These are phyloP conservation scores for Solanum ossicruentum DNA, from an alignment of 257 asterid species.

Conservation along the genomic window DNA sequence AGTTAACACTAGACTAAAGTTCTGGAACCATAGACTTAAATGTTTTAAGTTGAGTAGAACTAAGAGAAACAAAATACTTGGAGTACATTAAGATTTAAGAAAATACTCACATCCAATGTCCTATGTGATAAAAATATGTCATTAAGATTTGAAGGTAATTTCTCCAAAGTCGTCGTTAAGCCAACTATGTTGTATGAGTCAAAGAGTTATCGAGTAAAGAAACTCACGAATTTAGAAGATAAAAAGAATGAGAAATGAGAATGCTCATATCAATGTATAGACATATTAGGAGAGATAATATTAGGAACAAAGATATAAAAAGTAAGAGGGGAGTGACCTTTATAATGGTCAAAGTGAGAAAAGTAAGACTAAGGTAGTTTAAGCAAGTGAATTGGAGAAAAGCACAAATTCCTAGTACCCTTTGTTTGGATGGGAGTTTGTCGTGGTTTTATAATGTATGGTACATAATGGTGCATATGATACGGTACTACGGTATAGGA, in stretches of 20 bases:
- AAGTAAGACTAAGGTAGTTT: neutral
- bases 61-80: neutral
- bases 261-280: neutral
- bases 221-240: neutral
- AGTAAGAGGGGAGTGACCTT: neutral
- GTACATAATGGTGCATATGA: too few relatives aligned
- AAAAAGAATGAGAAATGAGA: neutral
- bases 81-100: neutral
- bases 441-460: too few relatives aligned
- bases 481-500: too few relatives aligned
- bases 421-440: too few relatives aligned
- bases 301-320: neutral
- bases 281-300: too few relatives aligned
- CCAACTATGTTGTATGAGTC: neutral
- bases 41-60: neutral
- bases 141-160: neutral
- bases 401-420: too few relatives aligned
- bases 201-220: too few relatives aligned
- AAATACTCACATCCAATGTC: neutral
- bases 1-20: neutral
- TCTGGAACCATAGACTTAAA: neutral
- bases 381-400: too few relatives aligned
- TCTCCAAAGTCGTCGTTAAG: neutral
- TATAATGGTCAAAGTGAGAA: neutral
- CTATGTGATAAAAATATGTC: neutral